Conservation (phyloP, 495 filamentous ascomycete species). For the Neurospora sp. region DNA sequence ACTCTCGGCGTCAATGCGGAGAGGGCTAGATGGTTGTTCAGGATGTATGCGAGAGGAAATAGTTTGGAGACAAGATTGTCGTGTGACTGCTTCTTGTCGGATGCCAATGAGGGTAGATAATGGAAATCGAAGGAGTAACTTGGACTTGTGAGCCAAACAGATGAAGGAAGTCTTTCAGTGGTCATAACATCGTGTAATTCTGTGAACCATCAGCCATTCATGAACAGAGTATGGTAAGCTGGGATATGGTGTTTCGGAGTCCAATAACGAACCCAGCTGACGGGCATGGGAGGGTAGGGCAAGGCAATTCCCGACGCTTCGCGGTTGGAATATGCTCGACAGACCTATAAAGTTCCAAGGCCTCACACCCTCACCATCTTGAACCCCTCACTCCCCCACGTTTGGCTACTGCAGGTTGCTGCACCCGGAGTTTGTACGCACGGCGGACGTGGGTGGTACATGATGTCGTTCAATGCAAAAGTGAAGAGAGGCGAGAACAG, state of each 20-base stretch:
- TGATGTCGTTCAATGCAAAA: not conserved
- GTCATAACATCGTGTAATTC: not conserved
- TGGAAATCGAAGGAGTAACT: not conserved
- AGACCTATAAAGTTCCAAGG: constrained; percentile 4
- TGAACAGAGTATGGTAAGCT: not conserved
- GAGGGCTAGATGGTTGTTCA: not conserved
- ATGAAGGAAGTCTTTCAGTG: not conserved
- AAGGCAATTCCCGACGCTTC: not conserved
- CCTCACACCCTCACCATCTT: constrained; percentile 5
- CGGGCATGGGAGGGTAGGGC: not conserved
- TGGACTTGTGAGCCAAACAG: not conserved
- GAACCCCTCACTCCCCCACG: constrained; percentile 26
- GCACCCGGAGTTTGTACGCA: constrained; percentile 3
- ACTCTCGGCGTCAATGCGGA: not conserved
- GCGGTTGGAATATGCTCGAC: not conserved
- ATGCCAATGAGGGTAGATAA: not conserved
- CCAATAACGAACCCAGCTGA: not conserved
- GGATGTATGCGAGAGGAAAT: not conserved
- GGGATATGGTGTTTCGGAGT: not conserved
- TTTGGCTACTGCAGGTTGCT: constrained; percentile 26
- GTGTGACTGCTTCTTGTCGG: not conserved
- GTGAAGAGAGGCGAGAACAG: not conserved
- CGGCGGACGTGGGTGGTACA: not conserved
- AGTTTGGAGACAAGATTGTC: not conserved
- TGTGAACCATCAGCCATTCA: not conserved